Conservation (phyloP, 2,329 filamentous ascomycete genomes). For the Kalaharituber pfeilii region DNA sequence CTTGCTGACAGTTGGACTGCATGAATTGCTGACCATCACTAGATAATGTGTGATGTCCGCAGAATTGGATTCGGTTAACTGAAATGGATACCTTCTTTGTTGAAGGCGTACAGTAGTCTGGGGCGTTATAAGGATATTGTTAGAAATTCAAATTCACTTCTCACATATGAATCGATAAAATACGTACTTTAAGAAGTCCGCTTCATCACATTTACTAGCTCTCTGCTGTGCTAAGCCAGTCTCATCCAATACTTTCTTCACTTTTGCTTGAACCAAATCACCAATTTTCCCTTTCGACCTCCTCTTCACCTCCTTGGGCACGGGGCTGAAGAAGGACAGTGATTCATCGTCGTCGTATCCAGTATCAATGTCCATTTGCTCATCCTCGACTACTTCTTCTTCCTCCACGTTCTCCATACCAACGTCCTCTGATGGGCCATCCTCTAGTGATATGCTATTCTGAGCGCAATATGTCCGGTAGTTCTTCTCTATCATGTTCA, state of each 20-base stretch:
- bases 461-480: conserved; percentile 82
- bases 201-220: conserved; percentile 75
- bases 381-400: conserved; percentile 14
- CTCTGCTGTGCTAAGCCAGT: conserved; percentile 68
- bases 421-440: conserved; percentile 29
- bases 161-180: too few species aligned
- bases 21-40: too few species aligned
- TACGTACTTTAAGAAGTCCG: conserved; percentile 51
- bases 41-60: too few species aligned
- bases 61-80: too few species aligned
- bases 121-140: too few species aligned
- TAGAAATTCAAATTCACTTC: conserved; percentile 26
- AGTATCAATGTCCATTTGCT: conserved; percentile 36
- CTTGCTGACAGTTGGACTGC: too few species aligned
- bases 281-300: conserved; percentile 57
- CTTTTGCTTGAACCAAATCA: conserved; percentile 70
- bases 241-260: conserved; percentile 62
- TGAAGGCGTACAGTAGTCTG: conserved; percentile 45
- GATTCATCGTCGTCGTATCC: conserved; percentile 30
- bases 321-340: conserved; percentile 32
- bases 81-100: conserved; percentile 86
- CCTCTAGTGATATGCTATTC: conserved; percentile 39
- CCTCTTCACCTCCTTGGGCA: conserved; percentile 35
- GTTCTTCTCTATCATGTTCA: conserved; percentile 70
- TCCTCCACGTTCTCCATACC: conserved; percentile 21